Evolutionary conservation across 129 eudicot species (phyloP), one percentile per base, ranked within the genome.

Genomic region (Pulicaria dysenterica): DNA sequence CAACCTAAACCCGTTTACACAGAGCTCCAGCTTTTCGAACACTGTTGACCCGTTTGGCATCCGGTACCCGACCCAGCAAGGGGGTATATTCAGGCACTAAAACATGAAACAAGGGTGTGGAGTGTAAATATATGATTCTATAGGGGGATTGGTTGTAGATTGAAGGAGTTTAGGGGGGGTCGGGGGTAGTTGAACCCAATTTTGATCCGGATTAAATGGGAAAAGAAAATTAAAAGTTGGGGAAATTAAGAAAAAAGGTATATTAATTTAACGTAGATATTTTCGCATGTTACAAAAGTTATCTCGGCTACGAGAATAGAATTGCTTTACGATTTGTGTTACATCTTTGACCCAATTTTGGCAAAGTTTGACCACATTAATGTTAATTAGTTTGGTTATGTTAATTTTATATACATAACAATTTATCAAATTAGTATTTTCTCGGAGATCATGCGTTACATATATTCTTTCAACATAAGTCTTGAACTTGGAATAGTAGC

Each of bases 11-110:
- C 69, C 67, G 60, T 84, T 69, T 63, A 53, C 62, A 5, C 75
- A 59, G 36, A 58, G 43, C 34, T 84, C 72, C 44, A 48, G 68
- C 13, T 12, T 74, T 13, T 11, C 81, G 5, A 77, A 66, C 68
- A 17, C 85, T 69, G 16, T 69, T 1, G 97, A 92, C 77, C 88
- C 88, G 45, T 89, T 87, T 70, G 91, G 86, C 6, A 70, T 84
- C 42, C 77, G 87, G 65, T 79, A 85, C 88, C 86, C 96, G 73
- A 81, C 77, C 48, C 83, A 83, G 11, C 63, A 58, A 24, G 76
- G 82, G 14, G 73, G 71, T 19, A 54, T 73, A 37, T 83, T 75
- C n/a, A 81, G 83, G 64, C 87, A 76, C 74, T 86, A 67, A 87
- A 75, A 47, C 9, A 5, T 0, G 14, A 74, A 34, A 2, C 38